Base-by-base conservation (phyloP, 805 yeast genomes). In the Candida michaelii region DNA sequence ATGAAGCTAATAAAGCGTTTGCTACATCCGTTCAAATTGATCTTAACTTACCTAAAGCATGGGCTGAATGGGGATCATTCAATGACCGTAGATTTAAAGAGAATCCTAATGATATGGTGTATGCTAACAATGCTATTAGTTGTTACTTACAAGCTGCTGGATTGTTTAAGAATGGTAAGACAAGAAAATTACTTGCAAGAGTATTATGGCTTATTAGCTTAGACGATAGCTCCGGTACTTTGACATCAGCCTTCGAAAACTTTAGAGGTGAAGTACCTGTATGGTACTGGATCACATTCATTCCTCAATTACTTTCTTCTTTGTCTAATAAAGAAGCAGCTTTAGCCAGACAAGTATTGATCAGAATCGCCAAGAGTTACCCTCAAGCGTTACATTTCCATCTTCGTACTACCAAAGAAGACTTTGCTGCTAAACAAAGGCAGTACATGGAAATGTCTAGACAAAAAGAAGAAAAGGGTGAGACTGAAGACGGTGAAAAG, bases 11-110 rank as follows among this genome's bases (percentile, higher is more conserved):
- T 59, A 96, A 93, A 60, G 97, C 97, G 0, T 93, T 93, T 69
- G 96, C 98, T 1, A 88, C 97, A 2, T 97, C 99, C 1, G 97
- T 93, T 14, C 98, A 93, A 62, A 82, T 93, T 44, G 99, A 95
- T 57, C 76, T 91, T 52, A 89, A 90, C 55, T 65, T 93, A 36
- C 96, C 98, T 1, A 91, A 93, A 61, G 98, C 99, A 0, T 93
- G 99, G 99, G 98, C 97, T 3, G 97, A 95, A 60, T 93, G 99
- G 99, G 99, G 99, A 47, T 81, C 83, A 59, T 93, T 89, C 68
- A 90, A 90, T 59, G 99, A 93, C 53, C 79, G 83, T 21, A 73
- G 96, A 31, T 82, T 89, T 61, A 85, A 87, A 51, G 95, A 89
- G 51, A 83, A 83, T 46, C 91, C 90, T 1, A 79, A 71, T 38